A percentile compares a stretch with the other conserved stretches of the same genome.
Conservation (phyloP, 306 rosid species). For the Lotus japonicus region DNA sequence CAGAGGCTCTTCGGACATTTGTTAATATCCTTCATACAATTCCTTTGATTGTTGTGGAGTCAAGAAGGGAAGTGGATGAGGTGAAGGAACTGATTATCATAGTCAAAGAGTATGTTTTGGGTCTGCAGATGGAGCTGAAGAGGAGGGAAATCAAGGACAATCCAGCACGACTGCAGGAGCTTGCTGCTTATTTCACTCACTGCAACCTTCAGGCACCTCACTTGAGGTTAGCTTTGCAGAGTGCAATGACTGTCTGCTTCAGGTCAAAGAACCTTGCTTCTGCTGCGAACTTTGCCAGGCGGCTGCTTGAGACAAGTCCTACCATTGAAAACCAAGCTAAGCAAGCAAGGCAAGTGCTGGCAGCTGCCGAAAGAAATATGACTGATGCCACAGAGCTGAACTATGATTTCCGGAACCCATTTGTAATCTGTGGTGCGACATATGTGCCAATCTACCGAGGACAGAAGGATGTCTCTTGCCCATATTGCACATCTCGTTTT, state of each 20-base stretch:
- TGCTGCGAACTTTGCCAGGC: constrained; percentile 78
- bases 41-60: constrained; percentile 80
- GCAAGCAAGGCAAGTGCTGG: constrained; percentile 77
- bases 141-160: constrained; percentile 64
- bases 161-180: constrained; percentile 75
- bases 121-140: constrained; percentile 70
- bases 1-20: constrained; percentile 67
- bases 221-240: constrained; percentile 73
- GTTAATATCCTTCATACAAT: constrained; percentile 69
- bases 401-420: constrained; percentile 91
- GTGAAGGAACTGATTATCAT: constrained; percentile 77
- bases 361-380: constrained; percentile 90
- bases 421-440: constrained; percentile 91
- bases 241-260: constrained; percentile 57
- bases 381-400: constrained; percentile 67
- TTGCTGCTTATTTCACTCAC: constrained; percentile 95
- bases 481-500: constrained; percentile 79
- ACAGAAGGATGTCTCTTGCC: constrained; percentile 84
- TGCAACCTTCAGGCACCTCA: constrained; percentile 91
- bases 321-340: constrained; percentile 68
- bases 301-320: constrained; percentile 87
- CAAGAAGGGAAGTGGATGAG: constrained; percentile 95
- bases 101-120: constrained; percentile 81
- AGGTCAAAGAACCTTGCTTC: constrained; percentile 82
- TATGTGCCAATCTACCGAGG: constrained; percentile 87